These are phyloP conservation scores for Aeminium ludgeri DNA, from an alignment of 495 filamentous ascomycete genomes.

Conservation along the genomic window DNA sequence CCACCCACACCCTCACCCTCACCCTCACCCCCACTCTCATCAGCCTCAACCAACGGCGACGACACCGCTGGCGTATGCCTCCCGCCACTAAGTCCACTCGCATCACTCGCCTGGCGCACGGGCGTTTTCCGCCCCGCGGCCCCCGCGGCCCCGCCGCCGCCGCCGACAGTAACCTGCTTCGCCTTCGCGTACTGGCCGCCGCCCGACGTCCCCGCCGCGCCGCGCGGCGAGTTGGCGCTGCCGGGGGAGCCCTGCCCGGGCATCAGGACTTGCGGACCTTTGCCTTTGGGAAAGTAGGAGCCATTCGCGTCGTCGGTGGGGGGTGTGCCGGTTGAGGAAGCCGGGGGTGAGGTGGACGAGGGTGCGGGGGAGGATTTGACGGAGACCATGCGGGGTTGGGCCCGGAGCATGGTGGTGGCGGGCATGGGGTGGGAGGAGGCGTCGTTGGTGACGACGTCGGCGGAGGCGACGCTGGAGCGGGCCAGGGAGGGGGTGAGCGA, in stretches of 20 bases:
- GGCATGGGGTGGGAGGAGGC: conserved; percentile 65
- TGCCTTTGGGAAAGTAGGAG: conserved; percentile 14
- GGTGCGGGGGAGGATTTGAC: conserved; percentile 50
- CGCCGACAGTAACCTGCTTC: conserved; percentile 18
- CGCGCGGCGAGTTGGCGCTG: conserved; percentile 9
- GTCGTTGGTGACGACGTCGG: conserved; percentile 82
- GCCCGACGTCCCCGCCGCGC: conserved; percentile 7
- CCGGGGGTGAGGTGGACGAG: conserved; percentile 21
- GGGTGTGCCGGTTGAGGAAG: not conserved
- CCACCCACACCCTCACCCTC: too few relatives aligned
- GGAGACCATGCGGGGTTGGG: conserved; percentile 78
- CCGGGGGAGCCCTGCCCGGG: conserved; percentile 14
- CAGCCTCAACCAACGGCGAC: conserved; percentile 2
- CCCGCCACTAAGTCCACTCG: conserved; percentile 8
- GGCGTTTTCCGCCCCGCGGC: too few relatives aligned
- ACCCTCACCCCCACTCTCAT: too few relatives aligned
- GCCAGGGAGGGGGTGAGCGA: conserved; percentile 44
- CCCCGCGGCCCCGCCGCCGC: conserved; percentile 13
- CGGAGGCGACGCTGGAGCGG: conserved; percentile 70
- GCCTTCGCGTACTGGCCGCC: too few relatives aligned
- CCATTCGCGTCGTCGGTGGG: conserved; percentile 16
- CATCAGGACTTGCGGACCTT: conserved; percentile 20
- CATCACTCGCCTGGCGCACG: conserved; percentile 12
- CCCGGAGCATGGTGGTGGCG: conserved; percentile 66
- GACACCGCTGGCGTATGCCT: conserved; percentile 11